A percentile compares a stretch with the other conserved stretches of the same genome.
phyloP scores from a whole-genome alignment of 75 land plant species.

The Cunninghamia lanceolata region DNA sequence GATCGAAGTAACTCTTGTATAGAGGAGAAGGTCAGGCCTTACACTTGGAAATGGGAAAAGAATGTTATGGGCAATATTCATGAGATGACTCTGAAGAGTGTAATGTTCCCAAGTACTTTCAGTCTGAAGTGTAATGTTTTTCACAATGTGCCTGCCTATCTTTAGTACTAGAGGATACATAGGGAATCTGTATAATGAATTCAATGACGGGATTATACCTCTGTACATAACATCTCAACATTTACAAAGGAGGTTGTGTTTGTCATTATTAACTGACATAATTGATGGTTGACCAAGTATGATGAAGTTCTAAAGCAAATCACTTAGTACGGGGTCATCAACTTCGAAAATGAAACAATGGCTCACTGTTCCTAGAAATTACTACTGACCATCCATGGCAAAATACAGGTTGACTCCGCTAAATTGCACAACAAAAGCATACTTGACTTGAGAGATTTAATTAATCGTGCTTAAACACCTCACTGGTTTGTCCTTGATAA shows the following conservation, averaged over 20 bases:
- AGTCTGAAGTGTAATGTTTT: constrained; percentile 29
- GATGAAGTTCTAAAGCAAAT: constrained; percentile 45
- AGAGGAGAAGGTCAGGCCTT: constrained; percentile 32
- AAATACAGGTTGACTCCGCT: too few species aligned
- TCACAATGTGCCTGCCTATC: constrained; percentile 47
- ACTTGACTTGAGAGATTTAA: too few species aligned
- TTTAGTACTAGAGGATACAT: too few species aligned
- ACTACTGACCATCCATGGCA: too few species aligned
- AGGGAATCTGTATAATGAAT: constrained; percentile 63
- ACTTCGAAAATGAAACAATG: constrained; percentile 35
- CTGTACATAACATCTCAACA: constrained; percentile 50
- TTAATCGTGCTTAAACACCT: too few species aligned
- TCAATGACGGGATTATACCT: constrained; percentile 60
- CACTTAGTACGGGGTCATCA: constrained; percentile 49
- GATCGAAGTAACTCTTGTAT: neutral
- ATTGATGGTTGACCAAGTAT: constrained; percentile 83
- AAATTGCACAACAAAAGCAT: too few species aligned
- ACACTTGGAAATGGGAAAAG: constrained; percentile 41
- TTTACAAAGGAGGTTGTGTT: constrained; percentile 39
- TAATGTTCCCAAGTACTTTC: neutral
- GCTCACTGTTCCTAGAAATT: constrained; percentile 60
- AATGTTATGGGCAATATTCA: constrained; percentile 25
- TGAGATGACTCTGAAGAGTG: constrained; percentile 20
- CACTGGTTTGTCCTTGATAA: too few species aligned
- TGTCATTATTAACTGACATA: constrained; percentile 58